These are phyloP conservation scores for Schwanniomyces vanrijiae DNA, from an alignment of 805 yeast species.

Conservation along the genomic window DNA sequence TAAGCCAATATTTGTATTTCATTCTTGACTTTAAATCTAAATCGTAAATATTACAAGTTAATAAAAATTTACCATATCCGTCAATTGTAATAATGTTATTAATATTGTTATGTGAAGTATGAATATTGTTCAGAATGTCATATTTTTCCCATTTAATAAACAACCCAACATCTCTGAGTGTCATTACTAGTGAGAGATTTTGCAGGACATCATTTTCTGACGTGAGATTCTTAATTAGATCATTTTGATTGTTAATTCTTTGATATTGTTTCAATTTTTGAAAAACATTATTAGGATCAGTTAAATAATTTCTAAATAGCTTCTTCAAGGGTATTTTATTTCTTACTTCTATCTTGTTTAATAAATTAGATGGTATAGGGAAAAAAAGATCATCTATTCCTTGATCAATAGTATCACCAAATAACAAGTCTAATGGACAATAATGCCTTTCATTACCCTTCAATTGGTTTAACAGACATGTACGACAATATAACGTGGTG, in stretches of 20 bases:
- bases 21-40: slow-evolving; percentile 47
- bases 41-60: slow-evolving; percentile 45
- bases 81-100: slow-evolving; percentile 24
- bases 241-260: slow-evolving; percentile 30
- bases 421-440: slow-evolving; percentile 48
- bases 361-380: slow-evolving; percentile 17
- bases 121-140: slow-evolving; percentile 24
- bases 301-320: slow-evolving; percentile 34
- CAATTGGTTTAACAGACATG: slow-evolving; percentile 51
- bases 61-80: slow-evolving; percentile 22
- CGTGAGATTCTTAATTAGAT: slow-evolving; percentile 28
- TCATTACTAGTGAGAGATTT: slow-evolving; percentile 46
- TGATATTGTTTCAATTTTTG: slow-evolving; percentile 35
- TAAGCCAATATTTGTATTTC: slow-evolving; percentile 47
- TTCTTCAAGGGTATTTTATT: slow-evolving; percentile 32
- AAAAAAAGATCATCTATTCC: slow-evolving; percentile 35
- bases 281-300: slow-evolving; percentile 28
- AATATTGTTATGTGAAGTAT: slow-evolving; percentile 29
- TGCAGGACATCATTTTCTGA: slow-evolving; percentile 40
- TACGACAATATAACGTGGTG: slow-evolving; percentile 48
- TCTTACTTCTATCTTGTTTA: slow-evolving; percentile 17
- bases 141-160: slow-evolving; percentile 41
- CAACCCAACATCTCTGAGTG: slow-evolving; percentile 57
- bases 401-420: slow-evolving; percentile 25
- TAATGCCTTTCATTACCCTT: slow-evolving; percentile 35